phyloP scores from a whole-genome alignment of 257 asterid genomes.

The Salvia hispanica region DNA sequence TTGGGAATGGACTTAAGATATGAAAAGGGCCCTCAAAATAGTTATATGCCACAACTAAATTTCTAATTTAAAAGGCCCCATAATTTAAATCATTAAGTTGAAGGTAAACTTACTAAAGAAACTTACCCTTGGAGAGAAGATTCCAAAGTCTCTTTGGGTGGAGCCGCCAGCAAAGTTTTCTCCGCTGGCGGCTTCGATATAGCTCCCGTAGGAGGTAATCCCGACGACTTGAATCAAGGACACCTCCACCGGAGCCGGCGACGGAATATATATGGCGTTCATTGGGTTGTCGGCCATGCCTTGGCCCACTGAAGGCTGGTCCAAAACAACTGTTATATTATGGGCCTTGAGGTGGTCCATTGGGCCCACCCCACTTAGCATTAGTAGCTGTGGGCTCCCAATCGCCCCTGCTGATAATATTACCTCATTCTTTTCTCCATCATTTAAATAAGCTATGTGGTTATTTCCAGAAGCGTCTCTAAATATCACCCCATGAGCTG shows the following conservation, averaged over 20 bases:
- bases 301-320: conserved; percentile 78
- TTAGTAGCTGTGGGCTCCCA: conserved; percentile 89
- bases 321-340: conserved; percentile 53
- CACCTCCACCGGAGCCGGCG: conserved; percentile 80
- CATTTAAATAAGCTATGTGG: conserved; percentile 65
- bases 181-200: conserved; percentile 84
- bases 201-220: conserved; percentile 55
- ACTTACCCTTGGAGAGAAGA: conserved; percentile 78
- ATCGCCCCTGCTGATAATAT: conserved; percentile 81
- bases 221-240: conserved; percentile 90
- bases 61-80: too few relatives aligned
- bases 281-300: conserved; percentile 95
- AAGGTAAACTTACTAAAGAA: neutral
- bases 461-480: conserved; percentile 58
- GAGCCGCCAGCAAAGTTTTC: conserved; percentile 52
- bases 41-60: too few relatives aligned
- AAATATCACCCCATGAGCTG: conserved; percentile 70
- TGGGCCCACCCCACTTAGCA: conserved; percentile 89
- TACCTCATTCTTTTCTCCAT: conserved; percentile 60
- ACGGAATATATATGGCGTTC: conserved; percentile 82
- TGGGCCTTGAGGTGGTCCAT: conserved; percentile 55
- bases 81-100: too few relatives aligned
- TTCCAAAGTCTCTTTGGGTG: conserved; percentile 49
- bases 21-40: too few relatives aligned
- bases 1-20: too few relatives aligned